Evolutionary conservation across 2,329 filamentous ascomycete species (phyloP), one percentile per base, ranked within the genome.

Genomic region (Cladosporium sp.): DNA sequence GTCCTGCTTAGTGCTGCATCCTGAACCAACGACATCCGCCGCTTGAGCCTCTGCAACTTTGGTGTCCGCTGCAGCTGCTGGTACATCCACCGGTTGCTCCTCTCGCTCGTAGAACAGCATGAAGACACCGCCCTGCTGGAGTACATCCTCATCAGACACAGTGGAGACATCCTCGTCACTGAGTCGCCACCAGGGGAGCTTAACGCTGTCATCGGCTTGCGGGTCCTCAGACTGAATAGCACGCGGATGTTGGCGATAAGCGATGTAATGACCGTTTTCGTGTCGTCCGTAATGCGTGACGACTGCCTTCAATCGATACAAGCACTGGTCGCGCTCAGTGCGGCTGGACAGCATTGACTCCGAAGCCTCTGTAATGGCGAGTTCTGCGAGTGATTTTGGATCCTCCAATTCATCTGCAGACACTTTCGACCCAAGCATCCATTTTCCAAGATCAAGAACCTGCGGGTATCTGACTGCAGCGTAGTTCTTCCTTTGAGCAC

Each of bases 181-280:
- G 30, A 98, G 83, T 18, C 91, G 85, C 89, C 92, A 99, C 95
- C 95, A 98, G 66, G 87, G 85, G 69, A 85, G 81, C 16, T 81
- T 70, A 28, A 71, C 56, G 21, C 68, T 64, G n/a, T 60, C 63
- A 18, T 56, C 39, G 13, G 30, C 28, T 16, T 48, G 26, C 13
- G 43, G 68, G 16, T 72, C 68, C 1, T 69, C 66, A 28, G 67
- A 53, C 6, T 71, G 28, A n/a, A 14, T 25, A 21, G 60, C 68
- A 23, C 63, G 58, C 54, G 86, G 83, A 72, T 92, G 89, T 72
- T 90, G 91, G 60, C 92, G 86, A 77, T 95, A 97, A 76, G 92
- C 96, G 46, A 97, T 88, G 72, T 99, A 98, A 79, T 99, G 95
- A 0, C 95, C 95, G 72, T 96, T 97, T 68, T 97, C 93, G 76